Evolutionary conservation across 1,139 yeast genomes (phyloP).

Genomic region (Zygoascus meyerae): DNA sequence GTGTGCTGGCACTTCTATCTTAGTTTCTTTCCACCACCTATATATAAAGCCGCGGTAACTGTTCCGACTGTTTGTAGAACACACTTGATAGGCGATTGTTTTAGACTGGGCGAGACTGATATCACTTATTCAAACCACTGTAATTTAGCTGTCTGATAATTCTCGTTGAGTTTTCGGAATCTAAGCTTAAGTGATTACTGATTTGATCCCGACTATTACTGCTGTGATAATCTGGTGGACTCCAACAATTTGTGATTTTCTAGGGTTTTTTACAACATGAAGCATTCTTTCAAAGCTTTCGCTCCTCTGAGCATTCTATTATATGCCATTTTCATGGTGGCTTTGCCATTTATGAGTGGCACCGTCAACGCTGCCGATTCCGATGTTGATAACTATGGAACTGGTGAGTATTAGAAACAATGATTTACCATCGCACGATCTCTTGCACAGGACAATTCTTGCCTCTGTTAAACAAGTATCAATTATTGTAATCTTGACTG

Average conservation of each 20-base stretch:
- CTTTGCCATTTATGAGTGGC: conserved; percentile 52
- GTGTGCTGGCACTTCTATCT: conserved; percentile 5
- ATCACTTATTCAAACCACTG: too few relatives aligned
- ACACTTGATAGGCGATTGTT: too few relatives aligned
- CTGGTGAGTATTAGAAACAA: conserved; percentile 29
- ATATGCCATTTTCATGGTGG: conserved; percentile 52
- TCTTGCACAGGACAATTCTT: too few relatives aligned
- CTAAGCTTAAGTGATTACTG: conserved; percentile 14
- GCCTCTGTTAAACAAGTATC: too few relatives aligned
- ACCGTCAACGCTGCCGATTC: conserved; percentile 42
- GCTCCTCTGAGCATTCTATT: conserved; percentile 40
- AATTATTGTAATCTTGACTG: too few relatives aligned
- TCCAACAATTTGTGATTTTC: background rate
- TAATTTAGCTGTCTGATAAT: background rate
- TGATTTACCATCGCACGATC: too few relatives aligned
- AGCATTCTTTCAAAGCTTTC: conserved; percentile 10
- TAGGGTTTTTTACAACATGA: background rate
- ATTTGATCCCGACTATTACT: conserved; percentile 7
- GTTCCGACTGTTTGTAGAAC: too few relatives aligned
- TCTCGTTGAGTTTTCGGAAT: background rate
- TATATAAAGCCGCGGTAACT: too few relatives aligned
- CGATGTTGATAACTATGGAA: conserved; percentile 53
- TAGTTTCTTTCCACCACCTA: background rate
- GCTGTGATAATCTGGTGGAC: too few relatives aligned
- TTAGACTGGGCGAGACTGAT: too few relatives aligned